phyloP scores from a whole-genome alignment of 106 monocot genomes.

The Dioscorea zingiberensis region DNA sequence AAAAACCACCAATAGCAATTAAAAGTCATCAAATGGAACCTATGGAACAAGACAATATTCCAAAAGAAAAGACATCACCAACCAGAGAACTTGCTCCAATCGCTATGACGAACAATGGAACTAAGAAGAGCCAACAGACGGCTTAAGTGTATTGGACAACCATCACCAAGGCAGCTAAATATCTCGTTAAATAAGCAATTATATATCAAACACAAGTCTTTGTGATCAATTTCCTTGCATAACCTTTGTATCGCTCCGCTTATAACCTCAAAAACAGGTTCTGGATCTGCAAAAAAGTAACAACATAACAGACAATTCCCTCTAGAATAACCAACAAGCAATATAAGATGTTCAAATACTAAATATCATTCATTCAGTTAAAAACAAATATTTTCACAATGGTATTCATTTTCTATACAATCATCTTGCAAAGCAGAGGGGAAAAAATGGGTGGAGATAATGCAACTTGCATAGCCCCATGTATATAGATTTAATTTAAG shows the following conservation, averaged over 20 bases:
- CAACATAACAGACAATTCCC: background rate
- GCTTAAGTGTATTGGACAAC: slow-evolving; percentile 28
- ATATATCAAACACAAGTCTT: slow-evolving; percentile 46
- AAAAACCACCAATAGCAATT: background rate
- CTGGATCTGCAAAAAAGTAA: slow-evolving; percentile 32
- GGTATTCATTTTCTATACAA: no score
- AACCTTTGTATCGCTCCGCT: slow-evolving; percentile 47
- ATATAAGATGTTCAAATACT: no score
- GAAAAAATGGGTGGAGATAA: no score
- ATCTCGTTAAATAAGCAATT: slow-evolving; percentile 45
- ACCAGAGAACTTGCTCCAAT: slow-evolving; percentile 34
- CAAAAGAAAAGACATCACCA: slow-evolving; percentile 14
- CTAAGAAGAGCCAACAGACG: slow-evolving; percentile 53
- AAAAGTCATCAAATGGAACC: background rate
- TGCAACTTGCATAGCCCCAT: no score
- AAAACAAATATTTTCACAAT: no score
- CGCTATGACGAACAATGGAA: slow-evolving; percentile 28
- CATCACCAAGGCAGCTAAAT: slow-evolving; percentile 20
- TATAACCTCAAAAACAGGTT: slow-evolving; percentile 41
- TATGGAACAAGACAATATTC: background rate
- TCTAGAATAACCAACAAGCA: background rate
- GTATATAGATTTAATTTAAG: no score
- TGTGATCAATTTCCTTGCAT: slow-evolving; percentile 36
- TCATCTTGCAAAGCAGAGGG: no score
- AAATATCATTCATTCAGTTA: no score